These are phyloP conservation scores for Gossypium schwendimanii DNA, from an alignment of 441 rosid genomes.

Conservation along the genomic window DNA sequence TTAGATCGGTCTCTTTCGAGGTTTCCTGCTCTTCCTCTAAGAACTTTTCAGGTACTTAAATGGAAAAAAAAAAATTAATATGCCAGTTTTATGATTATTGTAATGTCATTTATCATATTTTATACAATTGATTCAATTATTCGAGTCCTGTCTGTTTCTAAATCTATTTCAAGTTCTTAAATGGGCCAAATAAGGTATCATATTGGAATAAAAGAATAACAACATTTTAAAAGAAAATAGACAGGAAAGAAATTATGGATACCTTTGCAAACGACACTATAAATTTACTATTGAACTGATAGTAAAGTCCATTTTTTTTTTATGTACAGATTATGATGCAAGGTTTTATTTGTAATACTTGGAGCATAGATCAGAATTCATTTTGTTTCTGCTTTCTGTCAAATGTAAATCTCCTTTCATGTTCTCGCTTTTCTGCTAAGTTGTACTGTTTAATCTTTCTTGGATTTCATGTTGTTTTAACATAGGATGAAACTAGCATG, in stretches of 20 bases:
- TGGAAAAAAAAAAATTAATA: not conserved
- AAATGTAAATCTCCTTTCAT: not conserved
- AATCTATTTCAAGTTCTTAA: not conserved
- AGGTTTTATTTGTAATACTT: not conserved
- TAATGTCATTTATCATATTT: not conserved
- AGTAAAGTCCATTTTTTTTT: not conserved
- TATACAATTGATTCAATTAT: not conserved
- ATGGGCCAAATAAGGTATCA: not conserved
- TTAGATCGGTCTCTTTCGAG: slow-evolving; percentile 27
- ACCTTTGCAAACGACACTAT: not conserved
- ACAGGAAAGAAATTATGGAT: not conserved
- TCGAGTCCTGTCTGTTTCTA: not conserved
- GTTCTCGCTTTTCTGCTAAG: not conserved
- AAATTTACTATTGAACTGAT: not conserved
- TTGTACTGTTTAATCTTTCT: not conserved
- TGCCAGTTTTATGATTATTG: not conserved
- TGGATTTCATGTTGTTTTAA: not conserved
- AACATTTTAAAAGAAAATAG: not conserved
- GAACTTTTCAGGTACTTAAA: slow-evolving; percentile 44
- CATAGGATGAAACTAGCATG: not conserved
- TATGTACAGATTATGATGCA: not conserved
- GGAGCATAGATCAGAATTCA: not conserved
- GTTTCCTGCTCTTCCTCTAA: slow-evolving; percentile 40
- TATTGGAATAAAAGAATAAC: too few relatives aligned
- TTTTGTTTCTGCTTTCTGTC: not conserved